These are phyloP conservation scores for Hypseocharis bilobata DNA, from an alignment of 441 rosid genomes.

Conservation along the genomic window DNA sequence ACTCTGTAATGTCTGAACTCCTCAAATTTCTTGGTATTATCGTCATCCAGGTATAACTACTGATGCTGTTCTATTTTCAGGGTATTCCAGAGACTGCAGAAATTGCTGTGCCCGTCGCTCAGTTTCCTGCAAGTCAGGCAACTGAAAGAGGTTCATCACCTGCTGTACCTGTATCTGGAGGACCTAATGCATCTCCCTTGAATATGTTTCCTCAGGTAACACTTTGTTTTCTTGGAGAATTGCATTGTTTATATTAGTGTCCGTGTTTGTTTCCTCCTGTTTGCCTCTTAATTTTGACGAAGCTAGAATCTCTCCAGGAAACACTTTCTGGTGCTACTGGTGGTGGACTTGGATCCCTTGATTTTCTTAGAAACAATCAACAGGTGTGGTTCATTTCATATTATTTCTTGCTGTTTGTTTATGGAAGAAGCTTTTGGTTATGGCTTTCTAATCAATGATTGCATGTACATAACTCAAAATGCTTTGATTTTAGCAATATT, in stretches of 20 bases:
- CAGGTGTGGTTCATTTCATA: constrained; percentile 41
- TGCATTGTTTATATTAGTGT: neutral
- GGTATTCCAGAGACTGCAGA: constrained; percentile 86
- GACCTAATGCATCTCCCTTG: constrained; percentile 83
- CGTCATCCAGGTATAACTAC: constrained; percentile 8
- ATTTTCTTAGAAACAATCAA: constrained; percentile 81
- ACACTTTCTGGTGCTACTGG: constrained; percentile 46
- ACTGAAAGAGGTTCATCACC: constrained; percentile 45
- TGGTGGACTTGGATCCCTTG: constrained; percentile 71
- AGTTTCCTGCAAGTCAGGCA: constrained; percentile 38
- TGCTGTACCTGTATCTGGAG: constrained; percentile 51
- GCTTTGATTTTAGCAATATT: neutral
- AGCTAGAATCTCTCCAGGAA: constrained; percentile 40
- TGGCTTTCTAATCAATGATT: neutral
- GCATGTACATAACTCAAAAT: neutral
- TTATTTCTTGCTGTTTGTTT: constrained; percentile 10
- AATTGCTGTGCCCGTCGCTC: constrained; percentile 58
- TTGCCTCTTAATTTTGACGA: constrained; percentile 10
- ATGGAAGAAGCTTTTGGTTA: neutral
- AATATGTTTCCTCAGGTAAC: constrained; percentile 91
- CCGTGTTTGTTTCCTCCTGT: neutral
- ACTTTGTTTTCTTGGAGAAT: constrained; percentile 14
- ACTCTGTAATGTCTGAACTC: constrained; percentile 46
- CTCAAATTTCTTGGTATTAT: constrained; percentile 1
- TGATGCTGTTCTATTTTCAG: constrained; percentile 38